phyloP scores from a whole-genome alignment of 208 protist species.

The Spironucleus salmonicida region DNA sequence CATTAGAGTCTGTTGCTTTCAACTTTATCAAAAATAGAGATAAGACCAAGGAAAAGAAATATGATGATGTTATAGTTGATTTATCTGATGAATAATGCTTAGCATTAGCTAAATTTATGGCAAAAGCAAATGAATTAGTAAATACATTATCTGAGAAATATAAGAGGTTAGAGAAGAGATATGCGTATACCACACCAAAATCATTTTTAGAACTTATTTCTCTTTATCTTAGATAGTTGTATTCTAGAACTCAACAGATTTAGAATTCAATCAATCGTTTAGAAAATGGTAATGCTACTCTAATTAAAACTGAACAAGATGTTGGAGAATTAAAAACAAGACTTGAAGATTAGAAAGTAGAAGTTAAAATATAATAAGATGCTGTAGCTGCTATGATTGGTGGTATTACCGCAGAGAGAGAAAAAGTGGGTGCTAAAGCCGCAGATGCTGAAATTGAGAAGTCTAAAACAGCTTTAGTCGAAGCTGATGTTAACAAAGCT shows the following conservation, averaged over 20 bases:
- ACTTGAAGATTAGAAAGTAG: constrained; percentile 46
- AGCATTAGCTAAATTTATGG: constrained; percentile 77
- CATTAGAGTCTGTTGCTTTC: constrained; percentile 73
- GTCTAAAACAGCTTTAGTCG: constrained; percentile 77
- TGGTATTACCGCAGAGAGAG: constrained; percentile 73
- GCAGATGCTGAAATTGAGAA: constrained; percentile 74
- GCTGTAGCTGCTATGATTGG: constrained; percentile 75
- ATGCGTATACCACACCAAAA: constrained; percentile 95
- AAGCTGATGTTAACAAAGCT: constrained; percentile 65
- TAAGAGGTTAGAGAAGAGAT: constrained; percentile 70
- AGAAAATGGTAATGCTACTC: constrained; percentile 32
- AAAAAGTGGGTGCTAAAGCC: constrained; percentile 75
- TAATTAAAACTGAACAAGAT: constrained; percentile 50
- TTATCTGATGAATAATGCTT: constrained; percentile 28
- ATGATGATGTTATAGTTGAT: constrained; percentile 12
- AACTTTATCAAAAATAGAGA: constrained; percentile 53
- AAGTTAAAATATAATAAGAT: constrained; percentile 74
- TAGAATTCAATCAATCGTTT: background rate
- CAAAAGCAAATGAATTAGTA: constrained; percentile 71
- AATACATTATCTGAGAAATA: constrained; percentile 68
- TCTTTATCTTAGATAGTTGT: constrained; percentile 71
- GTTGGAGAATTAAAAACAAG: constrained; percentile 51
- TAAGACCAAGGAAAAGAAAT: constrained; percentile 6
- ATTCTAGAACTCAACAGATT: constrained; percentile 19
- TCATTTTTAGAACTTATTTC: constrained; percentile 90